Conservation (phyloP, 2,329 filamentous ascomycete species). For the Fusarium sp. region DNA sequence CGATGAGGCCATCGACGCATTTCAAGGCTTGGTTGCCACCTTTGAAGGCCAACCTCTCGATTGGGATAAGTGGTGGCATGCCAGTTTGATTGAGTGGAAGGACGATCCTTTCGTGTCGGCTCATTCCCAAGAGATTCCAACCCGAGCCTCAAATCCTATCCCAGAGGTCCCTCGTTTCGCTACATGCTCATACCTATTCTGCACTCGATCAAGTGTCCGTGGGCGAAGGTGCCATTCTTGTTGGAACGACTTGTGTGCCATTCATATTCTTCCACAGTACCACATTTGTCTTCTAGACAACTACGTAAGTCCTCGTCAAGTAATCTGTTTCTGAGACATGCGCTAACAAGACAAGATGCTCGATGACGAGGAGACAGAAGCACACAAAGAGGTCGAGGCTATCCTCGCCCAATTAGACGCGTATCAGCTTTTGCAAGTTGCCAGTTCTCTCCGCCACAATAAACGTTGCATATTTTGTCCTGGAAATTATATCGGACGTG, state of each 20-base stretch:
- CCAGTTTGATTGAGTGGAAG: not conserved
- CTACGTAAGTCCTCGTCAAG: not conserved
- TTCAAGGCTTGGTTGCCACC: conserved; percentile 30
- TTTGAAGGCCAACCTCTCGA: conserved; percentile 18
- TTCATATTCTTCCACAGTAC: conserved; percentile 6
- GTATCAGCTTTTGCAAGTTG: conserved; percentile 17
- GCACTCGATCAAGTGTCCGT: conserved; percentile 17
- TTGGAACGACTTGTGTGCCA: conserved; percentile 7
- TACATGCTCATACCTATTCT: conserved; percentile 5
- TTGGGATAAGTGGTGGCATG: conserved; percentile 9
- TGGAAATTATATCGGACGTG: conserved; percentile 19
- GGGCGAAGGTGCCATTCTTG: conserved; percentile 5
- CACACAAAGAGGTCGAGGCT: conserved; percentile 2
- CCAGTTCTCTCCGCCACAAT: conserved; percentile 21
- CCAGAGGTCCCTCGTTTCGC: conserved; percentile 12
- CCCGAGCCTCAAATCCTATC: too few relatives aligned
- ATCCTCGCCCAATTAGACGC: conserved; percentile 6
- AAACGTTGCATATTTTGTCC: conserved; percentile 29
- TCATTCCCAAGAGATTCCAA: not conserved
- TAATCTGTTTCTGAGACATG: not conserved
- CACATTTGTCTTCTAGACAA: conserved; percentile 7
- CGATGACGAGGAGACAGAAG: conserved; percentile 2
- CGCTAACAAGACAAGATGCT: not conserved
- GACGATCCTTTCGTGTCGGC: not conserved
- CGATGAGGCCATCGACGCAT: conserved; percentile 13